A percentile compares a stretch with the other conserved stretches of the same genome.
These are phyloP conservation scores for Erysiphe neolycopersici DNA, from an alignment of 2,329 filamentous ascomycete species.

Conservation along the genomic window DNA sequence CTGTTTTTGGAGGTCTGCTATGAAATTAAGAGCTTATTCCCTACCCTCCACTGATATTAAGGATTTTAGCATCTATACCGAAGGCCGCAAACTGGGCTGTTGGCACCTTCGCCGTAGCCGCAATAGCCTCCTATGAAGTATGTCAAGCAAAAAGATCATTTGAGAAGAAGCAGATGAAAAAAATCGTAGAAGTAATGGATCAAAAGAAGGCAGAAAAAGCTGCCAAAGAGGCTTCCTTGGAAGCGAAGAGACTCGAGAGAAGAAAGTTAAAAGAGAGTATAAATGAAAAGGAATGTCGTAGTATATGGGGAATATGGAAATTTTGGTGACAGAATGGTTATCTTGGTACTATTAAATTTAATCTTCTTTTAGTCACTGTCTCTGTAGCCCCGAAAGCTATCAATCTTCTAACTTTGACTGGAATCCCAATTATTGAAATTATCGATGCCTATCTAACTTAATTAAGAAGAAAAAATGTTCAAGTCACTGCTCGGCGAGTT, in stretches of 20 bases:
- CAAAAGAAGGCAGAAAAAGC: constrained; percentile 42
- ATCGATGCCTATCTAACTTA: no score
- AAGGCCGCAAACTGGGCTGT: constrained; percentile 69
- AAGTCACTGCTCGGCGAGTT: no score
- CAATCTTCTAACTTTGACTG: no score
- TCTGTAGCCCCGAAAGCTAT: no score
- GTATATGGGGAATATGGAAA: constrained; percentile 9
- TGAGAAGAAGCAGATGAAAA: constrained; percentile 61
- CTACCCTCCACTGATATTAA: constrained; percentile 1
- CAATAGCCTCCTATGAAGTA: constrained; percentile 55
- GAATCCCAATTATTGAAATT: no score
- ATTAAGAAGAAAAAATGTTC: no score
- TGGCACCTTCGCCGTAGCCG: constrained; percentile 41
- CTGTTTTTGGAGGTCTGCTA: constrained; percentile 42
- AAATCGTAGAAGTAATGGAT: constrained; percentile 60
- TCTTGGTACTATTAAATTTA: no score
- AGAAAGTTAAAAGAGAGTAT: constrained; percentile 19
- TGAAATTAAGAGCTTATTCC: neutral
- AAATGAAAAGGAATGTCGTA: constrained; percentile 12
- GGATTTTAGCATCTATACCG: constrained; percentile 26
- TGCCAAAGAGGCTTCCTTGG: constrained; percentile 22
- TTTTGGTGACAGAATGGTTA: constrained; percentile 9
- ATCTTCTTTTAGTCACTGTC: no score
- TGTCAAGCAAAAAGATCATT: constrained; percentile 49
- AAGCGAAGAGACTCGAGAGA: constrained; percentile 17